Base-by-base conservation (phyloP, 2,329 filamentous ascomycete species). In the Fusarium buharicum region DNA sequence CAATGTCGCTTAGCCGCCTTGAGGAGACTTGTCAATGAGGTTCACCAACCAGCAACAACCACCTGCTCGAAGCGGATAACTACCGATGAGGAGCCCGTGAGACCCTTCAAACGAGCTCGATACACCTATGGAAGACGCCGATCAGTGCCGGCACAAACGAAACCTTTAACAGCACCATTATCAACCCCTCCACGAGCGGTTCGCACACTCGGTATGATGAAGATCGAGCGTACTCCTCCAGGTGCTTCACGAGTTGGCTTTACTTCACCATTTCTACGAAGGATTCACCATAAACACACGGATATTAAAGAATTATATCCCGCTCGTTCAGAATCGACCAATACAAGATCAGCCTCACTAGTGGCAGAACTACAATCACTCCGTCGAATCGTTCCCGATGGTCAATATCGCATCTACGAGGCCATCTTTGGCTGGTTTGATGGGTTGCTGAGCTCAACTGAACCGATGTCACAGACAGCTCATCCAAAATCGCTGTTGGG, bases 1-100 rank as follows among this genome's bases (percentile, higher is more conserved):
- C 75, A 81, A 27, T 75, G 78, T 8, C 77, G 80, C 10, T 63
- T 83, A 20, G 65, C 72, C n/a, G 68, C 73, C 3, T 67, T 83
- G 6, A 75, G 76, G 31, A 77, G 74, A 38, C 69, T 78, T 10
- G 66, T 69, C 47, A 34, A 67, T 45, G 60, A 73, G 39, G 59
- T 68, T 17, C 55, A 41, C 13, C 49, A 53, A 11, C 47, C 50
- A n/a, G 16, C 44, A 16, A 40, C 53, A 17, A 33, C 36, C 28
- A 49, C 36, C 24, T 38, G 50, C 24, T 36, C 65, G 17, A 75
- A 75, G 50, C 67, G 72, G 51, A 28, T 37, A 14, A 49, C 30
- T 37, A 48, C 46, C 11, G 37, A 49, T 11, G 38, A 61, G 10
- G 48, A 53, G 9, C 22, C 37, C 2, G 47, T 48, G 10, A 60